Percentiles rank a stretch among this genome's conserved stretches.
Evolutionary conservation across 2,329 filamentous ascomycete species (phyloP).

Genomic region (Fonsecaea monophora): DNA sequence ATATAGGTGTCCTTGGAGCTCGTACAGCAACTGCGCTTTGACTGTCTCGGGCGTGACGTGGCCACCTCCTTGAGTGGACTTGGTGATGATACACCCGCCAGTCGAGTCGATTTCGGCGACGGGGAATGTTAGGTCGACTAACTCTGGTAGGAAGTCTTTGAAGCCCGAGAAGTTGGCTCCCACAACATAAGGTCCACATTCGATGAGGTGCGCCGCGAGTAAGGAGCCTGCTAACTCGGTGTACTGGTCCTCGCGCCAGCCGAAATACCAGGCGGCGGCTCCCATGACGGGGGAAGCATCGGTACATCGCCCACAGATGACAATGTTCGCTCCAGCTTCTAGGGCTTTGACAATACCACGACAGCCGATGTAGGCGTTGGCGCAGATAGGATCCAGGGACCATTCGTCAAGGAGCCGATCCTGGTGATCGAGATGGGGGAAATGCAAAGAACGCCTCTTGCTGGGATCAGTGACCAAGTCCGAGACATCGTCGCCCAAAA

Average conservation of each 20-base stretch:
- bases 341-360: constrained; percentile 47
- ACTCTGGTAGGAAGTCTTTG: constrained; percentile 51
- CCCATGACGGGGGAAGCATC: constrained; percentile 42
- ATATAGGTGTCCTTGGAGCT: constrained; percentile 57
- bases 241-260: constrained; percentile 28
- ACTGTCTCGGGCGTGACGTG: constrained; percentile 48
- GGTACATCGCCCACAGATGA: constrained; percentile 44
- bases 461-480: constrained; percentile 2
- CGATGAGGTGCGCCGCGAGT: constrained; percentile 46
- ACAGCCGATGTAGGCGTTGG: constrained; percentile 57
- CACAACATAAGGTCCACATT: constrained; percentile 40
- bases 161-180: constrained; percentile 40
- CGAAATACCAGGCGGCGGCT: constrained; percentile 36
- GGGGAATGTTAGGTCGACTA: constrained; percentile 47
- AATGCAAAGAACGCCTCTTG: background rate
- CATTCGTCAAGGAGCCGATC: constrained; percentile 11
- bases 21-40: constrained; percentile 58
- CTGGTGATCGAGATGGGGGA: constrained; percentile 11
- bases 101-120: constrained; percentile 57
- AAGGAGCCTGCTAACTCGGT: constrained; percentile 35
- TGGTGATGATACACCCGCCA: constrained; percentile 57
- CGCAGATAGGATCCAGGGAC: constrained; percentile 15
- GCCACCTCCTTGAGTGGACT: constrained; percentile 52
- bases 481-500: constrained; percentile 18
- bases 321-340: constrained; percentile 42